Evolutionary conservation across 1,284 basidiomycete genomes (phyloP).

Genomic region (Apiotrichum mycotoxinovorans): DNA sequence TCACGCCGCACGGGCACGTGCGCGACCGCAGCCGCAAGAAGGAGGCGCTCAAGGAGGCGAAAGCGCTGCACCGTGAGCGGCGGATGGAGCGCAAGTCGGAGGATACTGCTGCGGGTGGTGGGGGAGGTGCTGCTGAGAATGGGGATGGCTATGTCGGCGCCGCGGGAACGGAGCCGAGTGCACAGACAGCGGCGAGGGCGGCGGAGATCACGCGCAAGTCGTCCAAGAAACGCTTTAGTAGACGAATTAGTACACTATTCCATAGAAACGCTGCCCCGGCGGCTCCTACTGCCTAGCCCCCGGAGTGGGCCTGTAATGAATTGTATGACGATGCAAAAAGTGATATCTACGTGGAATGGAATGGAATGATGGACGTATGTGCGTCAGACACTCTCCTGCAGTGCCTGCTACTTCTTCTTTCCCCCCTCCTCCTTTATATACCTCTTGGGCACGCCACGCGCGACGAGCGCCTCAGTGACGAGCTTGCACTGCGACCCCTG

Average conservation of each 20-base stretch:
- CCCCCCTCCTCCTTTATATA: constrained; percentile 61
- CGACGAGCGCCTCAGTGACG: constrained; percentile 63
- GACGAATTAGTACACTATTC: too few relatives aligned
- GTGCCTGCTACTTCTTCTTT: constrained; percentile 18
- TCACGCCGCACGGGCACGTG: not conserved
- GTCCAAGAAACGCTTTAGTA: too few relatives aligned
- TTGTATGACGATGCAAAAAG: too few relatives aligned
- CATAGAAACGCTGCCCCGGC: too few relatives aligned
- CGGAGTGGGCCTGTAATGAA: too few relatives aligned
- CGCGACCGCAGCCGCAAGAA: not conserved
- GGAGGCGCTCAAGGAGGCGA: constrained; percentile 4
- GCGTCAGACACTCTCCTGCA: too few relatives aligned
- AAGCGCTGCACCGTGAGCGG: not conserved
- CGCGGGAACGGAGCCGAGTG: not conserved
- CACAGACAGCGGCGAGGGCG: too few relatives aligned
- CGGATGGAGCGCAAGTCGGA: not conserved
- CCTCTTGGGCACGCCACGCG: constrained; percentile 69
- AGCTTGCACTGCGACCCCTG: constrained; percentile 73
- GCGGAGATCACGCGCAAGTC: too few relatives aligned
- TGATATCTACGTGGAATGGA: not conserved
- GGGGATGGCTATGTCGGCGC: too few relatives aligned
- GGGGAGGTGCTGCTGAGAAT: too few relatives aligned
- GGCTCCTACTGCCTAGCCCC: too few relatives aligned
- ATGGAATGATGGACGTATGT: not conserved
- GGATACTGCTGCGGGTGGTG: too few relatives aligned